Conservation (phyloP, 108 stramenopile species). For the Schizochytrium sp. region DNA sequence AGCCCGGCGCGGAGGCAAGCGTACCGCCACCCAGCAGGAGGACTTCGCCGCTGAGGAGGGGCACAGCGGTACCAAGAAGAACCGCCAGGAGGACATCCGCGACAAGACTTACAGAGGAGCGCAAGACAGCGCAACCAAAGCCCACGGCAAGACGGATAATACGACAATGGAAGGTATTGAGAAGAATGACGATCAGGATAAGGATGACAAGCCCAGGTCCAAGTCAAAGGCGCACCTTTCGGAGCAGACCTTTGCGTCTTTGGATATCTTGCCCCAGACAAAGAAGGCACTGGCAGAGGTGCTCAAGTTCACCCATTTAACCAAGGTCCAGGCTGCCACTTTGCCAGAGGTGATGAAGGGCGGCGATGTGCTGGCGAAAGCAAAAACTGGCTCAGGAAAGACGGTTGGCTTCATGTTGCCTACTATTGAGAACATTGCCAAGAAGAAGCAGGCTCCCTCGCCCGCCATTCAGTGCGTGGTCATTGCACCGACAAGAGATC, state of each 20-base stretch:
- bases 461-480: slow-evolving; percentile 79
- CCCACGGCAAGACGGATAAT: no score
- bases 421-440: slow-evolving; percentile 74
- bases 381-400: slow-evolving; percentile 92
- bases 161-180: no score
- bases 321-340: slow-evolving; percentile 88
- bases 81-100: slow-evolving; percentile 29
- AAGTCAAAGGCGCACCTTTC: slow-evolving; percentile 52
- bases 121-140: no score
- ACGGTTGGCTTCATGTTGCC: slow-evolving; percentile 86
- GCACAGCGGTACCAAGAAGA: background rate
- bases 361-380: slow-evolving; percentile 88
- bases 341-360: slow-evolving; percentile 76
- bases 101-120: background rate
- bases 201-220: background rate
- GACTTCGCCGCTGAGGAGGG: background rate
- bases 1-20: background rate
- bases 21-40: background rate
- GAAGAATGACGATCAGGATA: no score
- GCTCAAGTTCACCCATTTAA: slow-evolving; percentile 83
- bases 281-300: slow-evolving; percentile 79
- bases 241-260: slow-evolving; percentile 69
- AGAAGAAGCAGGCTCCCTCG: no score
- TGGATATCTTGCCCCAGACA: slow-evolving; percentile 67
- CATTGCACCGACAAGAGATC: slow-evolving; percentile 91